Evolutionary conservation across 202 grass and related monocot genomes (phyloP).

Genomic region (Setaria viridis): DNA sequence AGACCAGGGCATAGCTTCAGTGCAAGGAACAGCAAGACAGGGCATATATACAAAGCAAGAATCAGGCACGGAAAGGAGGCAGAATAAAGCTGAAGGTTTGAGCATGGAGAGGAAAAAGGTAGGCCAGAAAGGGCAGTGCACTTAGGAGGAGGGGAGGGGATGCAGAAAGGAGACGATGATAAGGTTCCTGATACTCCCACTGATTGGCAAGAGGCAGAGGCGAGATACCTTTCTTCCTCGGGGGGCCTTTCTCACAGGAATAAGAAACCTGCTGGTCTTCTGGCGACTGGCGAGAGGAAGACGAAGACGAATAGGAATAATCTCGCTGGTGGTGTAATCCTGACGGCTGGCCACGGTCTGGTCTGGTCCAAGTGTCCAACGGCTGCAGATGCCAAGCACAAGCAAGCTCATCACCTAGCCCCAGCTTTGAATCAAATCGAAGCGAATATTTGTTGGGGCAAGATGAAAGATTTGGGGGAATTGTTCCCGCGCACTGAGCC

Average conservation of each 20-base stretch:
- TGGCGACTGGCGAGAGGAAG: slow-evolving; percentile 42
- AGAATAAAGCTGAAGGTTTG: background rate
- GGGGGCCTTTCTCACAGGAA: slow-evolving; percentile 27
- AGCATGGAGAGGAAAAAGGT: slow-evolving; percentile 16
- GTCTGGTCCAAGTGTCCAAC: background rate
- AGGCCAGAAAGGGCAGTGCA: slow-evolving; percentile 45
- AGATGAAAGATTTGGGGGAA: slow-evolving; percentile 37
- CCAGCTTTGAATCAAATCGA: slow-evolving; percentile 40
- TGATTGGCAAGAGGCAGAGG: slow-evolving; percentile 30
- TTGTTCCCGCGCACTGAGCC: background rate
- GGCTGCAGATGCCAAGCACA: slow-evolving; percentile 11
- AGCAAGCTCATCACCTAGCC: background rate
- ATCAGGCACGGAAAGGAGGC: background rate
- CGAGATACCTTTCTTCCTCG: slow-evolving; percentile 53
- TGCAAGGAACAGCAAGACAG: slow-evolving; percentile 45
- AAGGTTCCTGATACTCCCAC: slow-evolving; percentile 41
- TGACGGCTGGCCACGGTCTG: background rate
- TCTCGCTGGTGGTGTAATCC: background rate
- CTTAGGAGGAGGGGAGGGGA: slow-evolving; percentile 4
- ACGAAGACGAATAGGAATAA: slow-evolving; percentile 43
- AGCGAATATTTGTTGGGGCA: slow-evolving; percentile 2
- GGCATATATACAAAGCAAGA: slow-evolving; percentile 29
- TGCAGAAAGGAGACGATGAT: slow-evolving; percentile 40
- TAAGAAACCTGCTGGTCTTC: slow-evolving; percentile 35
- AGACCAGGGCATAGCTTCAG: slow-evolving; percentile 14